Evolutionary conservation across 805 yeast species (phyloP).

Genomic region (Candida jianshihensis): DNA sequence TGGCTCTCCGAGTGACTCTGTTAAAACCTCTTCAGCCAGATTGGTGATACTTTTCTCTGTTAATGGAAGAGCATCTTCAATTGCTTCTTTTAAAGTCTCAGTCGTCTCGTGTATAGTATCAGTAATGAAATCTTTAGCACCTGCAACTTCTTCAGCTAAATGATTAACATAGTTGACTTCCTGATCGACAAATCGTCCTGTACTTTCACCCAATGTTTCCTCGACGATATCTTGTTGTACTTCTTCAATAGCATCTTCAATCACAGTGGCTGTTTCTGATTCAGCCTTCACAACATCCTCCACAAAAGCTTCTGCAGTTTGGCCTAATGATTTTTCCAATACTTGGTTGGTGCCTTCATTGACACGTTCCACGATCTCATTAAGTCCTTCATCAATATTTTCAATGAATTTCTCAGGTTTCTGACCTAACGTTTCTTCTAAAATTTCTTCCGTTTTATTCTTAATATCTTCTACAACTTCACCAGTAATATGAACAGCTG

Average conservation of each 20-base stretch:
- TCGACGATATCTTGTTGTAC: neutral
- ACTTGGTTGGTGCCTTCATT: neutral
- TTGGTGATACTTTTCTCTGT: neutral
- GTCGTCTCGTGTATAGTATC: neutral
- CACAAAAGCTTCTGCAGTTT: neutral
- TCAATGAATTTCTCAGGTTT: slow-evolving; percentile 5
- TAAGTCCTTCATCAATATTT: slow-evolving; percentile 3
- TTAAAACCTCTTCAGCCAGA: neutral
- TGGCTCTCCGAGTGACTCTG: neutral
- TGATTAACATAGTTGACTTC: neutral
- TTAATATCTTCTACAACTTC: neutral
- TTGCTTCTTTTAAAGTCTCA: too few relatives aligned
- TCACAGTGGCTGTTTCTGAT: neutral
- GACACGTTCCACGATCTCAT: slow-evolving; percentile 1
- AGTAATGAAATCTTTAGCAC: too few relatives aligned
- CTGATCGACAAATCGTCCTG: neutral
- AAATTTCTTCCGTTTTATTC: slow-evolving; percentile 1
- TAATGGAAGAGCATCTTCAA: too few relatives aligned
- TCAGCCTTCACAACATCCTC: neutral
- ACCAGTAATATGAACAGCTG: neutral
- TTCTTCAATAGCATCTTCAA: neutral
- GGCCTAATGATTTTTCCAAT: slow-evolving; percentile 1
- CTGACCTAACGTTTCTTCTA: slow-evolving; percentile 6
- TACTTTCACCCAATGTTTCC: neutral
- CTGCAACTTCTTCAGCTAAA: too few relatives aligned